phyloP scores from a whole-genome alignment of 2,329 filamentous ascomycete species.

The Beauveria varroae region DNA sequence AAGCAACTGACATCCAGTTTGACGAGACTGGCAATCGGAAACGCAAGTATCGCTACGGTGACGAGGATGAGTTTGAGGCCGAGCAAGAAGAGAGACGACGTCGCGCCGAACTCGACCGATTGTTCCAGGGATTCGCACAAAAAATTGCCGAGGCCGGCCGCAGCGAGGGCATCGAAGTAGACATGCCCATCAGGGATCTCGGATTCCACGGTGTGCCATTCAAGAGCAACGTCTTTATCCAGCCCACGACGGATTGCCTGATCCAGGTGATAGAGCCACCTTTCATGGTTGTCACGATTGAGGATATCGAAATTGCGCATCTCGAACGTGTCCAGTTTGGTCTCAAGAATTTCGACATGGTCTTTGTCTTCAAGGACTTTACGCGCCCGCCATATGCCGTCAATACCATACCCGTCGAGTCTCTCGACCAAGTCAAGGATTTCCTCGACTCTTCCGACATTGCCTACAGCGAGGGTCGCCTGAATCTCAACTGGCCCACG shows the following conservation, averaged over 20 bases:
- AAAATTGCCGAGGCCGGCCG: constrained; percentile 95
- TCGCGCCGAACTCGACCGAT: constrained; percentile 83
- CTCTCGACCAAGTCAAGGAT: constrained; percentile 90
- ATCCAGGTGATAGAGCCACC: constrained; percentile 96
- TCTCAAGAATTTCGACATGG: constrained; percentile 97
- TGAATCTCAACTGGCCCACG: constrained; percentile 97
- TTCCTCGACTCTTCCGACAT: constrained; percentile 96
- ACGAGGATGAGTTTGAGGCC: constrained; percentile 97
- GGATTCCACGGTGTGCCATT: constrained; percentile 96
- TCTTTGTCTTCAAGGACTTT: constrained; percentile 98
- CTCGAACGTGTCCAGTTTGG: constrained; percentile 94
- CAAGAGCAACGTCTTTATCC: constrained; percentile 89
- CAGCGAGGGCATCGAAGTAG: constrained; percentile 83
- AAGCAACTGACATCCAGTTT: constrained; percentile 97
- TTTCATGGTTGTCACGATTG: constrained; percentile 90
- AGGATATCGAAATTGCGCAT: constrained; percentile 94
- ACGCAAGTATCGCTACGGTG: constrained; percentile 93
- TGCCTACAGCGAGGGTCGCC: constrained; percentile 83
- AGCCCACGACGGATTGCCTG: constrained; percentile 92
- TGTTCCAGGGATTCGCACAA: constrained; percentile 94
- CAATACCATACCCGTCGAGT: constrained; percentile 97
- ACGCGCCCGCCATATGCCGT: constrained; percentile 83
- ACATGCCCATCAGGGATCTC: constrained; percentile 93
- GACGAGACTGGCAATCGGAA: constrained; percentile 98
- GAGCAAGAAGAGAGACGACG: constrained; percentile 94